These are phyloP conservation scores for Aspergillus campestris DNA, from an alignment of 495 filamentous ascomycete species.

Conservation along the genomic window DNA sequence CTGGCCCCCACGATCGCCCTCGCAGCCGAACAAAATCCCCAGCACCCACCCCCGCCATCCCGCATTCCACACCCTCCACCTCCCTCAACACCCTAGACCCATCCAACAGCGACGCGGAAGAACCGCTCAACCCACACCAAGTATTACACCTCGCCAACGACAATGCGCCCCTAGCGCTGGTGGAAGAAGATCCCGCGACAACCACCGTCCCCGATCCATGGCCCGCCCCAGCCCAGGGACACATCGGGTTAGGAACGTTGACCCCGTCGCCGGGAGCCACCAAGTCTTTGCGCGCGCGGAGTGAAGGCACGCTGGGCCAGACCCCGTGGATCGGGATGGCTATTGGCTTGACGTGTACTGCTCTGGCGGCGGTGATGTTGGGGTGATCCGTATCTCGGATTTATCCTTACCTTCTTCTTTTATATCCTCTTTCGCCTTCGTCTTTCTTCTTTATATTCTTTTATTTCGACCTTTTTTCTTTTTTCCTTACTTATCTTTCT, in stretches of 20 bases:
- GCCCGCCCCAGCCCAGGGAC: constrained; percentile 5
- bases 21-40: constrained; percentile 21
- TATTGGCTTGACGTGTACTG: constrained; percentile 38
- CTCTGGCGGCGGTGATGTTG: constrained; percentile 37
- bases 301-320: constrained; percentile 38
- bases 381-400: constrained; percentile 14
- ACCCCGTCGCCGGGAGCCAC: constrained; percentile 10
- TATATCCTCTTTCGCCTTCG: neutral
- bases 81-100: neutral
- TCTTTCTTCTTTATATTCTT: constrained; percentile 2
- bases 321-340: constrained; percentile 44
- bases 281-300: constrained; percentile 28
- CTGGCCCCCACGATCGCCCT: constrained; percentile 27
- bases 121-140: constrained; percentile 6
- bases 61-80: constrained; percentile 18
- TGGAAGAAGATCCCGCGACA: neutral
- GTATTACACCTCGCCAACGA: constrained; percentile 3
- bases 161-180: neutral
- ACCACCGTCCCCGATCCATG: constrained; percentile 7
- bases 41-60: constrained; percentile 9
- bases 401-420: neutral
- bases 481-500: constrained; percentile 2
- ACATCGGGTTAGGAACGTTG: constrained; percentile 14
- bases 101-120: neutral
- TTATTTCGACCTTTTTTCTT: neutral